Evolutionary conservation across 495 filamentous ascomycete genomes (phyloP), one percentile per base, ranked within the genome.

Genomic region (Penicillium fimorum): DNA sequence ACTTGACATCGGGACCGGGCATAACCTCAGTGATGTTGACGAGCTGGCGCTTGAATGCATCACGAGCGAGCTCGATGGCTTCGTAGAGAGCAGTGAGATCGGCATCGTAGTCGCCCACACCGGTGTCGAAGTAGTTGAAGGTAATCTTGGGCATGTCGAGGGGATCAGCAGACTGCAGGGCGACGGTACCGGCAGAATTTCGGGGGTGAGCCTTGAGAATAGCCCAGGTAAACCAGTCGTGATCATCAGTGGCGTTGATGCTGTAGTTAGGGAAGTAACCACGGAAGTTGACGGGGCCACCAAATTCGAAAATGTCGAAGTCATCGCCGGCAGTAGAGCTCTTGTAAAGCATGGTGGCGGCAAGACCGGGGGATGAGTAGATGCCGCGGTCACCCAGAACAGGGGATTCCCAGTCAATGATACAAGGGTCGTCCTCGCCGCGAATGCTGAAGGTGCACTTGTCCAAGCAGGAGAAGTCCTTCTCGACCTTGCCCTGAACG

Each of bases 71-170:
- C 30, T 69, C 42, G 13, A 86, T 59, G 1, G 64, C 79, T 56
- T 84, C 78, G 33, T 66, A 68, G 18, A 84, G 61, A 0, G 80
- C 77, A 30, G 73, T 52, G 24, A 85, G 67, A 53, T 82, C 78
- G 0, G 64, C 63, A 7, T 64, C 67, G 27, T 76, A 54, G 8
- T 65, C 76, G 0, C 65, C 68, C 5, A 53, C 59, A 8, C 70
- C 75, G 30, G 72, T 69, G 54, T 77, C 67, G 59, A 83, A 86
- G 64, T 82, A 84, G 47, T 79, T 76, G 62, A 85, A 80, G 53
- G 79, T 78, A 43, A 84, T 83, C 17, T 78, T 69, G 1, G 82
- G 82, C 55, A 70, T 69, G 55, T 84, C 79, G 22, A 73, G 78
- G 2, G 82, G 82, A 52, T 84, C 76, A 1, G 70, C 68, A 0